These are phyloP conservation scores for Coniochaeta prunicola DNA, from an alignment of 2,329 filamentous ascomycete species.

Conservation along the genomic window DNA sequence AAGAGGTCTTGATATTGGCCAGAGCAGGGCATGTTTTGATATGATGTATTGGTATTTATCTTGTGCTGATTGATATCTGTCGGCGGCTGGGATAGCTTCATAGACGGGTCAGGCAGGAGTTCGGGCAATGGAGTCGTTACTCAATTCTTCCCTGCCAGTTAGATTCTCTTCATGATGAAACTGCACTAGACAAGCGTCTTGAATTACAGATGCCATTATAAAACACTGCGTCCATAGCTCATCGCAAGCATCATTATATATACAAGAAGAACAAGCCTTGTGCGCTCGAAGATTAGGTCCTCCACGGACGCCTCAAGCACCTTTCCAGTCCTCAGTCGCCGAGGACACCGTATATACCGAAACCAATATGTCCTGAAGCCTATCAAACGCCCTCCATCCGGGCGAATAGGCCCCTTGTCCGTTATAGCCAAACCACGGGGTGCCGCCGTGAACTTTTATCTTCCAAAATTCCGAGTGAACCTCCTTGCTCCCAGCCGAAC, in stretches of 20 bases:
- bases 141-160: not conserved
- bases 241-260: not conserved
- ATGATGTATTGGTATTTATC: not conserved
- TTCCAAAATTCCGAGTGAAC: not conserved
- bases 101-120: not conserved
- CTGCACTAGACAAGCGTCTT: not conserved
- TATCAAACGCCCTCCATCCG: not conserved
- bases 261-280: not conserved
- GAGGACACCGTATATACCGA: not conserved
- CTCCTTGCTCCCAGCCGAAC: not conserved
- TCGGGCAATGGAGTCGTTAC: not conserved
- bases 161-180: not conserved
- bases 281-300: not conserved
- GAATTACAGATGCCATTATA: not conserved
- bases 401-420: not conserved
- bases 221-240: not conserved
- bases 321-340: not conserved
- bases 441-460: not conserved
- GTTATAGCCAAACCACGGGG: not conserved
- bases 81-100: not conserved
- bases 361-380: not conserved
- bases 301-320: not conserved
- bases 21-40: not conserved
- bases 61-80: not conserved
- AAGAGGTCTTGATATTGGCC: slow-evolving; percentile 49